Conservation (phyloP, 169 alveolate species). For the Plasmodium vivax region DNA sequence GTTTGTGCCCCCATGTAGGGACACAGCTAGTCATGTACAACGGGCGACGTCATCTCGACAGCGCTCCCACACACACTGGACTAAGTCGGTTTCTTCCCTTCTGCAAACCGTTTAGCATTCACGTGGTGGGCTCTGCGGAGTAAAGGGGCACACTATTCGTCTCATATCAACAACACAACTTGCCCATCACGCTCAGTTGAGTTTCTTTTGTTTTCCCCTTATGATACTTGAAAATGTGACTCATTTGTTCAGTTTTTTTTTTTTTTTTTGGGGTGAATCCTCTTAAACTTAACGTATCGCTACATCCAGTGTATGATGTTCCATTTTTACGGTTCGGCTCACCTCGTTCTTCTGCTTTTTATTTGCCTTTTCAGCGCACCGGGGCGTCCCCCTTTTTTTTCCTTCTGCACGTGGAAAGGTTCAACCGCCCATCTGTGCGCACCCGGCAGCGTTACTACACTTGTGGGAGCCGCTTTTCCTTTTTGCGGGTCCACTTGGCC, state of each 20-base stretch:
- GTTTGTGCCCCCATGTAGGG: not conserved
- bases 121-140: not conserved
- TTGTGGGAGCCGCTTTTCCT: not conserved
- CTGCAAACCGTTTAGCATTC: not conserved
- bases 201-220: not conserved
- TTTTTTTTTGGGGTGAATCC: not conserved
- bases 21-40: too few relatives aligned
- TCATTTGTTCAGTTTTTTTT: not conserved
- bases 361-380: not conserved
- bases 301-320: not conserved
- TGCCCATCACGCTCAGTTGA: not conserved
- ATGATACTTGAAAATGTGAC: not conserved
- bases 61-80: not conserved
- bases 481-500: not conserved
- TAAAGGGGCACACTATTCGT: not conserved
- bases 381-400: not conserved
- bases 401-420: not conserved
- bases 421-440: not conserved
- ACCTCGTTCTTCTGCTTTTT: not conserved
- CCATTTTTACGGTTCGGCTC: not conserved
- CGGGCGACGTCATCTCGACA: too few relatives aligned
- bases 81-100: not conserved
- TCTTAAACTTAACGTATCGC: not conserved
- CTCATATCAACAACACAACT: not conserved
- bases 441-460: not conserved